A percentile compares a stretch with the other conserved stretches of the same genome.
These are phyloP conservation scores for Fusarium sublunatum DNA, from an alignment of 2,329 filamentous ascomycete genomes.

Conservation along the genomic window DNA sequence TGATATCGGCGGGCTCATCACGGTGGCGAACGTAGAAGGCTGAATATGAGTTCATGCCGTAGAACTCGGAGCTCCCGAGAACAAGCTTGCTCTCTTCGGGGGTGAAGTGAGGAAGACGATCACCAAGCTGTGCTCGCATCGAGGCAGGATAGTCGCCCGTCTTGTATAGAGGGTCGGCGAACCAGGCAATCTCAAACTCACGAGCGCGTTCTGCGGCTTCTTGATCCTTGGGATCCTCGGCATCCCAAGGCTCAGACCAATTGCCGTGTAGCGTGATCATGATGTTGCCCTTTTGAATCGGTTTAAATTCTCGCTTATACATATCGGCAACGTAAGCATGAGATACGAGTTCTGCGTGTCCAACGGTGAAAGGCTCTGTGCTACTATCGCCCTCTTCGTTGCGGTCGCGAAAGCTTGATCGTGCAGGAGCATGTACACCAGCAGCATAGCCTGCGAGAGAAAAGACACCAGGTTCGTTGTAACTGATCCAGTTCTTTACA, in stretches of 20 bases:
- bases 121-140: constrained; percentile 55
- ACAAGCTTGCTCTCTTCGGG: constrained; percentile 54
- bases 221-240: constrained; percentile 49
- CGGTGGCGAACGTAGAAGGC: constrained; percentile 54
- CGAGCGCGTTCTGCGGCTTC: constrained; percentile 54
- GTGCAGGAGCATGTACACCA: constrained; percentile 32
- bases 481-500: constrained; percentile 42
- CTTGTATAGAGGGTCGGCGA: constrained; percentile 53
- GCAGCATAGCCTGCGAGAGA: constrained; percentile 37
- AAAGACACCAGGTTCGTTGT: constrained; percentile 40
- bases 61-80: constrained; percentile 53
- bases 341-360: constrained; percentile 54
- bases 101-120: constrained; percentile 53
- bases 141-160: constrained; percentile 54
- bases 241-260: constrained; percentile 56
- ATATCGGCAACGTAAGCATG: constrained; percentile 53
- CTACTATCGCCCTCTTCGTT: constrained; percentile 39
- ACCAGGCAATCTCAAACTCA: constrained; percentile 58
- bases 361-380: constrained; percentile 54
- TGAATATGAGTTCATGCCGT: constrained; percentile 59
- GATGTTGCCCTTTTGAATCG: constrained; percentile 51
- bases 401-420: constrained; percentile 39
- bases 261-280: constrained; percentile 58
- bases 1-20: constrained; percentile 50
- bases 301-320: constrained; percentile 55